Base-by-base conservation (phyloP, 352 stramenopile genomes). In the Globisporangium acanthophoron region DNA sequence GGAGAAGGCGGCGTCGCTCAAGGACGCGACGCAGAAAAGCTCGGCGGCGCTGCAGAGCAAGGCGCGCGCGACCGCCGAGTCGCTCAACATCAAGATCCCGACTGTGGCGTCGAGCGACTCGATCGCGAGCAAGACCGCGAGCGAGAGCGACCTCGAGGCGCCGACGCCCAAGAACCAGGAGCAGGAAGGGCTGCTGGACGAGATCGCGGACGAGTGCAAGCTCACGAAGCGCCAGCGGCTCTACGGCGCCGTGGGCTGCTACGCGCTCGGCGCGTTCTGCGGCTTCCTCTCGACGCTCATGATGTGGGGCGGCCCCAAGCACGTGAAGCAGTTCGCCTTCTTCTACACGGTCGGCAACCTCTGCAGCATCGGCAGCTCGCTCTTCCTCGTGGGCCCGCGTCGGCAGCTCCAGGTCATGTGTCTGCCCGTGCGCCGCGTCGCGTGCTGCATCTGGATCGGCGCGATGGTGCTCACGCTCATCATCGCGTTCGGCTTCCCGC, bases 321-420 rank as follows among this genome's bases (percentile, higher is more conserved):
- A 94, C 65, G 65, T 94, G 16, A 91, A 90, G 59, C 79, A 90
- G 58, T 94, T 94, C 62, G 84, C 69, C 21, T 94, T 94, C 69
- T 92, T 94, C 65, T 94, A 94, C 62, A 92, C 82, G 13, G 61
- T 94, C 33, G 80, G 84, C n/a, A 89, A 74, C 55, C 71, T 94
- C 21, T 87, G 77, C 66, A 87, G 78, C 41, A 88, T 94, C 47
- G 80, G 81, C 49, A 88, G 74, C 24, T 94, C 84, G 31, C 67
- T 92, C 20, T 94, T 94, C 56, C 70, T 94, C 43, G 78, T 90
- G 13, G 81, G 84, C 0, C 83, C 83, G 11, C 64, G 64, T 65
- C 58, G 80, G 9, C 84, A 94, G 67, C 52, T 90, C 47, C 80
- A 88, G 58, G 76, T 94, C 59, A 94, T 94, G 84, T 94, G 81